Percentiles rank a stretch among this genome's conserved stretches.
phyloP scores from a whole-genome alignment of 768 basidiomycete species.

The Leucocoprinus leucothites region DNA sequence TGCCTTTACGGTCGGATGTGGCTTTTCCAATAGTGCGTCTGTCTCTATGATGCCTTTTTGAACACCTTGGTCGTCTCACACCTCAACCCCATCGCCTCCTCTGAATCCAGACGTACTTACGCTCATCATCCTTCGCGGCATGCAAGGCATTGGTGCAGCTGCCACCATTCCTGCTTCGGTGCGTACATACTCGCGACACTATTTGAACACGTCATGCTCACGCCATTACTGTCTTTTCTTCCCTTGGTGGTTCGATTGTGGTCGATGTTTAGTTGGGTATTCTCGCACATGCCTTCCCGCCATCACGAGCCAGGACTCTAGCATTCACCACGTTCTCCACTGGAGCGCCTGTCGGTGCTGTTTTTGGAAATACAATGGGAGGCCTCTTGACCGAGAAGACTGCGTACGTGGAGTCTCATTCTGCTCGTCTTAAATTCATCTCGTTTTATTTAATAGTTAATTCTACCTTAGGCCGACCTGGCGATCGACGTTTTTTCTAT shows the following conservation, averaged over 20 bases:
- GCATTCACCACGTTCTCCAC: conserved; percentile 86
- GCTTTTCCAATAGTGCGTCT: conserved; percentile 51
- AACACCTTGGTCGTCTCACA: too few species aligned
- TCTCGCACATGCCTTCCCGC: conserved; percentile 76
- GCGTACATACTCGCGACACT: conserved; percentile 13
- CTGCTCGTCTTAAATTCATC: neutral
- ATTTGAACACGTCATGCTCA: too few species aligned
- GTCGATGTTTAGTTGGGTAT: conserved; percentile 60
- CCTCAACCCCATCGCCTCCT: neutral
- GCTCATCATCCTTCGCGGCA: conserved; percentile 68
- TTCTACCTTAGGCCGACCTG: conserved; percentile 45
- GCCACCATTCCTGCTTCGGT: conserved; percentile 75
- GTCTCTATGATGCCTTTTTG: too few species aligned
- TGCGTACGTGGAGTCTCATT: conserved; percentile 22
- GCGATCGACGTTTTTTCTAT: conserved; percentile 61
- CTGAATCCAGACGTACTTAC: conserved; percentile 45
- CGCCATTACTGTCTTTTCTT: too few species aligned
- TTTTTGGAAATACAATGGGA: conserved; percentile 66
- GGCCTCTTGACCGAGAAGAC: conserved; percentile 63
- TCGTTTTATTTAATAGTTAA: neutral
- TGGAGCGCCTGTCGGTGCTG: conserved; percentile 80
- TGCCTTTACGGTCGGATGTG: conserved; percentile 61
- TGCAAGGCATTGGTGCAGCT: conserved; percentile 78
- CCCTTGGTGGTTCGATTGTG: too few species aligned
- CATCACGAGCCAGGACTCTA: conserved; percentile 55